Conservation (phyloP, 2,329 filamentous ascomycete genomes). For the Chalaropsis ovoidea region DNA sequence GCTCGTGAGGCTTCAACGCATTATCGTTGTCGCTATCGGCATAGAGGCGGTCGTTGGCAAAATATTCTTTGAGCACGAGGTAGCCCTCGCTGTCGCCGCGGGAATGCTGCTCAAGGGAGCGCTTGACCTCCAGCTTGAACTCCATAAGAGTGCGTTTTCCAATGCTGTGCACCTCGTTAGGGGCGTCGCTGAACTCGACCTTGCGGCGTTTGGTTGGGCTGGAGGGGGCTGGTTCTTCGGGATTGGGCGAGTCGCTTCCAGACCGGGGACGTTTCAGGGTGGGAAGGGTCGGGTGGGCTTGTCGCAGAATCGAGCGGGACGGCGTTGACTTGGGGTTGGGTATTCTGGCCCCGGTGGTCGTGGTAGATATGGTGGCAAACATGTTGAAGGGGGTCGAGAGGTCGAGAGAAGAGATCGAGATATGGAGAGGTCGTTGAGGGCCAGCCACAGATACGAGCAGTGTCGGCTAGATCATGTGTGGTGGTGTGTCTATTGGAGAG, state of each 20-base stretch:
- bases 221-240: slow-evolving; percentile 33
- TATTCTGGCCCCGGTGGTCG: not conserved
- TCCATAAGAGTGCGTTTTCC: slow-evolving; percentile 44
- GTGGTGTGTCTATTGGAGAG: no score
- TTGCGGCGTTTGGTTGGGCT: slow-evolving; percentile 46
- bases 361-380: slow-evolving; percentile 17
- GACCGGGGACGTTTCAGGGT: slow-evolving; percentile 19
- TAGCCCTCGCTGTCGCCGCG: slow-evolving; percentile 51
- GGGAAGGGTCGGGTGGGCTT: slow-evolving; percentile 28
- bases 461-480: not conserved
- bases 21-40: slow-evolving; percentile 40
- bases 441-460: not conserved
- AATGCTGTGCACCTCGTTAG: slow-evolving; percentile 48
- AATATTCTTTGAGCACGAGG: slow-evolving; percentile 50
- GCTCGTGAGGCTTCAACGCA: slow-evolving; percentile 42
- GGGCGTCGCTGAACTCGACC: slow-evolving; percentile 49
- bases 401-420: not conserved
- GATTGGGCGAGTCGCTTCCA: slow-evolving; percentile 33
- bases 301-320: slow-evolving; percentile 46
- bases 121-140: slow-evolving; percentile 45
- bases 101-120: slow-evolving; percentile 47
- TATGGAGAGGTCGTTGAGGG: not conserved
- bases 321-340: slow-evolving; percentile 32
- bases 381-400: slow-evolving; percentile 6
- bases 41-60: slow-evolving; percentile 39